phyloP scores from a whole-genome alignment of 75 land plant genomes.

The Azolla pinnata region DNA sequence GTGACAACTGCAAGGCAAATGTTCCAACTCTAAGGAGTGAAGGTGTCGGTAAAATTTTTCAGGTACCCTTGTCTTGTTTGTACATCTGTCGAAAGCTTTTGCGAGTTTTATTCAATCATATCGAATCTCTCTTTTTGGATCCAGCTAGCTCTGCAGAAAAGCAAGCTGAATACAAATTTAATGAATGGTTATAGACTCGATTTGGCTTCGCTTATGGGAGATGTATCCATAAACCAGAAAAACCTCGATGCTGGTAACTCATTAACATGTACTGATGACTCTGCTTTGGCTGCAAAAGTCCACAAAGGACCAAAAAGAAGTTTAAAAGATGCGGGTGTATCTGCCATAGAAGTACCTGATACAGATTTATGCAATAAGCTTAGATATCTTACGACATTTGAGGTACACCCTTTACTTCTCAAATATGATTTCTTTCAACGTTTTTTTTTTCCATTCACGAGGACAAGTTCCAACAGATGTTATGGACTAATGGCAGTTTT shows the following conservation, averaged over 20 bases:
- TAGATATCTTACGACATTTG: conserved; percentile 2
- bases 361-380: neutral
- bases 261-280: too few relatives aligned
- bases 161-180: neutral
- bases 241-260: too few relatives aligned
- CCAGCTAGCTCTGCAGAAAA: neutral
- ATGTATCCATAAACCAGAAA: neutral
- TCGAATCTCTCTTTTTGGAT: too few relatives aligned
- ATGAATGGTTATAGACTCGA: conserved; percentile 4
- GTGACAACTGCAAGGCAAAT: conserved; percentile 42
- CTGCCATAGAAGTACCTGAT: neutral
- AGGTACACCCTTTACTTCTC: too few relatives aligned
- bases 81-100: neutral
- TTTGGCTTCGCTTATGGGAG: neutral
- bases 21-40: conserved; percentile 45
- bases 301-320: too few relatives aligned
- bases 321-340: too few relatives aligned
- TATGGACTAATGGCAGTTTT: too few relatives aligned
- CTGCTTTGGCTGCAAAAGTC: too few relatives aligned
- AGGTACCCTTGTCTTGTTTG: conserved; percentile 31
- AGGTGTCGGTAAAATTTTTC: conserved; percentile 66
- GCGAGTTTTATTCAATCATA: neutral
- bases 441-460: too few relatives aligned
- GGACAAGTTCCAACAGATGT: too few relatives aligned
- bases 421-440: too few relatives aligned